Evolutionary conservation across 805 yeast species (phyloP).

Genomic region (Zygosaccharomyces rouxii): DNA sequence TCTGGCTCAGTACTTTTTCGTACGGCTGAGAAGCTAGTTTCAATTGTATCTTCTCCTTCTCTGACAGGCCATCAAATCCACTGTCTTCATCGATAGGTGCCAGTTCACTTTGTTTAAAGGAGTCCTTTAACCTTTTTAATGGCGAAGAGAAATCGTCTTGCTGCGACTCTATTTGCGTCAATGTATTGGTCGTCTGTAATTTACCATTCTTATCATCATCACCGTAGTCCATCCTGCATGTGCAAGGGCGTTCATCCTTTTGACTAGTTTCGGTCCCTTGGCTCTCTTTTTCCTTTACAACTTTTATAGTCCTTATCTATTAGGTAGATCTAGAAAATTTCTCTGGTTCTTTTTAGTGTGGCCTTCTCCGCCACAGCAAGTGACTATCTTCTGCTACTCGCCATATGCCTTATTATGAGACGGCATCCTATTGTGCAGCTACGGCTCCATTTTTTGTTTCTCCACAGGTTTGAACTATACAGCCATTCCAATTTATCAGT

Average conservation of each 20-base stretch:
- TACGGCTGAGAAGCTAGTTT: constrained; percentile 20
- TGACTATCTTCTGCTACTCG: background rate
- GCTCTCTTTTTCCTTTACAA: background rate
- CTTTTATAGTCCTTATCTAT: background rate
- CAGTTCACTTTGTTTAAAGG: constrained; percentile 6
- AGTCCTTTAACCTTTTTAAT: constrained; percentile 6
- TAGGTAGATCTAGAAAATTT: background rate
- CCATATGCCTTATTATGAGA: background rate
- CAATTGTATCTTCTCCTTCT: constrained; percentile 12
- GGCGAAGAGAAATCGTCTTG: constrained; percentile 4
- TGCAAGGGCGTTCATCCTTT: background rate
- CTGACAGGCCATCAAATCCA: constrained; percentile 9
- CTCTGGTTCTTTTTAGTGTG: background rate
- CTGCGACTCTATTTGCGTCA: background rate
- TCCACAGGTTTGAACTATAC: background rate
- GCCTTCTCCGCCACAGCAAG: background rate
- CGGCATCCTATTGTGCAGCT: background rate
- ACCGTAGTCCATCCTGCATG: background rate
- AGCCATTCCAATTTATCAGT: background rate
- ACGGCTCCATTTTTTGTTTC: background rate
- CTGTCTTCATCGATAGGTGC: constrained; percentile 6
- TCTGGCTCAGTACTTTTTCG: constrained; percentile 19
- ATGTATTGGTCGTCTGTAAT: constrained; percentile 6
- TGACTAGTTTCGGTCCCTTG: background rate
- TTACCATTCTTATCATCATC: constrained; percentile 2